Conservation (phyloP, 148 eudicot genomes). For the Salicornia ramosissima region DNA sequence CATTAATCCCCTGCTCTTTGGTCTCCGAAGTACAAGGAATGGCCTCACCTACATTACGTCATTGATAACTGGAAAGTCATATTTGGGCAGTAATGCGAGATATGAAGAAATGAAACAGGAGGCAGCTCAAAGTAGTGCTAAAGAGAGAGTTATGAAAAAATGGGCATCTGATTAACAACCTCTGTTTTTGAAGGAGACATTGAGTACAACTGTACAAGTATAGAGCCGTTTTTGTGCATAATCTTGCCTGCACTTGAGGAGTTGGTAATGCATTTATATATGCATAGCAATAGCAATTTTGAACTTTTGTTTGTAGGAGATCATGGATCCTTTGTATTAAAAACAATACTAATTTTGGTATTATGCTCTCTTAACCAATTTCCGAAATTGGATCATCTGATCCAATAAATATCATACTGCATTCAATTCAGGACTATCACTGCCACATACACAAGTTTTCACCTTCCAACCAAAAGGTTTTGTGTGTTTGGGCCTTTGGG, state of each 20-base stretch:
- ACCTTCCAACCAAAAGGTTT: no score
- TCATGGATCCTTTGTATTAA: background rate
- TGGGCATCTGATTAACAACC: constrained; percentile 64
- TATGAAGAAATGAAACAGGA: constrained; percentile 29
- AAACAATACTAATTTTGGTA: background rate
- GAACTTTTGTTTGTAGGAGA: background rate
- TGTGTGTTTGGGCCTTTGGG: no score
- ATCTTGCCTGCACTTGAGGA: constrained; percentile 8
- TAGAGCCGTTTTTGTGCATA: background rate
- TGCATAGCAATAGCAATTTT: background rate
- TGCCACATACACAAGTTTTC: no score
- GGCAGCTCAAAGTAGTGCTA: constrained; percentile 44
- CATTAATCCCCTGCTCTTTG: constrained; percentile 64
- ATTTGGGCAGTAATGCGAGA: constrained; percentile 29
- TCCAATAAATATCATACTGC: background rate
- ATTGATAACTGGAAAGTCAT: constrained; percentile 35
- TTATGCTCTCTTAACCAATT: no score
- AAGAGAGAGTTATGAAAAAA: constrained; percentile 69
- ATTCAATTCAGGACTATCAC: background rate
- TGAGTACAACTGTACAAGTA: background rate
- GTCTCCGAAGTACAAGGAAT: constrained; percentile 49
- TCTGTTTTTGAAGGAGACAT: constrained; percentile 1
- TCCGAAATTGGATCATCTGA: background rate
- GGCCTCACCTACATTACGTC: constrained; percentile 35
- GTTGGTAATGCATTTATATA: constrained; percentile 13